Conservation (phyloP, 805 yeast genomes). For the Metschnikowia picachoensis region DNA sequence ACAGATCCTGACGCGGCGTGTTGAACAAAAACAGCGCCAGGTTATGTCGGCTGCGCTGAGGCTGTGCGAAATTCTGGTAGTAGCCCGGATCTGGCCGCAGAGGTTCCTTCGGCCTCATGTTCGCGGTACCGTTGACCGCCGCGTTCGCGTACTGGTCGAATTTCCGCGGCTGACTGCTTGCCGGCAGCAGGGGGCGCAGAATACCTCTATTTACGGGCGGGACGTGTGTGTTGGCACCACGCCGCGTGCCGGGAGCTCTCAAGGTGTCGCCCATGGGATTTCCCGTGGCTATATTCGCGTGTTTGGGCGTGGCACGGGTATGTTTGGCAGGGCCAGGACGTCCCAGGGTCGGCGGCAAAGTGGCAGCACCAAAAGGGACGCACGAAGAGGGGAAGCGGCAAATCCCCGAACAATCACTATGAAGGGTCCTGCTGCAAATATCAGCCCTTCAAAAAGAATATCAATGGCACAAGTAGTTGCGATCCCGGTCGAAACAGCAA, state of each 20-base stretch:
- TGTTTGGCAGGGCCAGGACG: too few relatives aligned
- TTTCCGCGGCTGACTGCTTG: constrained; percentile 15
- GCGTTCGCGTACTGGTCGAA: constrained; percentile 12
- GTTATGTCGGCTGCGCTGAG: constrained; percentile 12
- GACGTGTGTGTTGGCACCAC: constrained; percentile 1
- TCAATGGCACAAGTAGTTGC: too few relatives aligned
- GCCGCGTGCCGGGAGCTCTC: constrained; percentile 6
- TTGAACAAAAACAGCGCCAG: constrained; percentile 22
- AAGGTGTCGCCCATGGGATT: constrained; percentile 16
- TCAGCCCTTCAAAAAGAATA: too few relatives aligned
- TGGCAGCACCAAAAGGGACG: too few relatives aligned
- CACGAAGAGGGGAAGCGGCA: too few relatives aligned
- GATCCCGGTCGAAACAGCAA: too few relatives aligned
- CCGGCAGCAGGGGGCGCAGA: constrained; percentile 15
- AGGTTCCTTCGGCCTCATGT: constrained; percentile 10
- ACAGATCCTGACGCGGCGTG: constrained; percentile 29
- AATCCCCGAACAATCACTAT: too few relatives aligned
- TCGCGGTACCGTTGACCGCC: not conserved
- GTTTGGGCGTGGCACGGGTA: too few relatives aligned
- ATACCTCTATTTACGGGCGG: constrained; percentile 2
- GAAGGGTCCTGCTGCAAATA: too few relatives aligned
- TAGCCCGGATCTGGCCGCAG: constrained; percentile 10
- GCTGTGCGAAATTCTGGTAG: constrained; percentile 8
- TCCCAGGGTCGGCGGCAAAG: too few relatives aligned
- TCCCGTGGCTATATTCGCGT: too few relatives aligned